These are phyloP conservation scores for Colletotrichum kahawae DNA, from an alignment of 2,329 filamentous ascomycete species.

Conservation along the genomic window DNA sequence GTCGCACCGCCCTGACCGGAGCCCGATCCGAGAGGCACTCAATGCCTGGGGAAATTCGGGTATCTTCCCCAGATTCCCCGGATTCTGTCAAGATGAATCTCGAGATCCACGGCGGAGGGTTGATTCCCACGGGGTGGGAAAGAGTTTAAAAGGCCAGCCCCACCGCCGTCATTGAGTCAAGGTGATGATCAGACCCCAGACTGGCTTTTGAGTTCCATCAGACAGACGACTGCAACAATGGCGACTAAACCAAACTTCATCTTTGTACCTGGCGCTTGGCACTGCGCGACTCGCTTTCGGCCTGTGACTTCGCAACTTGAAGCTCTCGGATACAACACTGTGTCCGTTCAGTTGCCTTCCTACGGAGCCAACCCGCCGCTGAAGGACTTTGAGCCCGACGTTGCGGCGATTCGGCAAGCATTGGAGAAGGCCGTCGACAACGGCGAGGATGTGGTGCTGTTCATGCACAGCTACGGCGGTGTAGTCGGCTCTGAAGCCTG, in stretches of 20 bases:
- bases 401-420: conserved; percentile 29
- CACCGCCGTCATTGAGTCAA: background rate
- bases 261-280: conserved; percentile 55
- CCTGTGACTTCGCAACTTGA: conserved; percentile 1
- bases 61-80: background rate
- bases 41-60: background rate
- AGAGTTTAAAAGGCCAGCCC: background rate
- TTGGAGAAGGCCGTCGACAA: conserved; percentile 36
- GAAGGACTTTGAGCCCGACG: conserved; percentile 25
- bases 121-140: background rate
- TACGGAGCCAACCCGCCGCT: background rate
- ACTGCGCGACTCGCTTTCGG: conserved; percentile 26
- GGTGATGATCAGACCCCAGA: background rate
- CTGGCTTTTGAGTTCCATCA: background rate
- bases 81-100: background rate
- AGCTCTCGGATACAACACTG: background rate
- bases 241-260: conserved; percentile 35
- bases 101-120: background rate
- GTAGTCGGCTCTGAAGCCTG: conserved; percentile 35
- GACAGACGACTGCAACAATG: background rate
- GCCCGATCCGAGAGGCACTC: background rate
- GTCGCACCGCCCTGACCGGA: background rate
- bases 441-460: conserved; percentile 40
- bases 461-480: conserved; percentile 45
- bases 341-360: background rate